Evolutionary conservation across 73 alveolate genomes (phyloP).

Genomic region (Tetrahymena borealis): DNA sequence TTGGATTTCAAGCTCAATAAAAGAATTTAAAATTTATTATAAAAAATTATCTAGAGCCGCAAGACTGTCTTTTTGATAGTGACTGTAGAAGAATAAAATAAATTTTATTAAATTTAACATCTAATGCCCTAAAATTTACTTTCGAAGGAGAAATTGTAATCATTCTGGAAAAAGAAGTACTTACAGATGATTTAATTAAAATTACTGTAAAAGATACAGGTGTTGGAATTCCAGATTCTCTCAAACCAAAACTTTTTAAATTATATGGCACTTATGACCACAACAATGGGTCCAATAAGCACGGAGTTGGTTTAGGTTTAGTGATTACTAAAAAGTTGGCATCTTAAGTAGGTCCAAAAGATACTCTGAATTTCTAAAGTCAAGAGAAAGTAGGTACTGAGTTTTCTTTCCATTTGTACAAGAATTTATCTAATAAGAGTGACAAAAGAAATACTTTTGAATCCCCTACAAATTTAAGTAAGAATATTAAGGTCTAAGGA

Average conservation of each 20-base stretch:
- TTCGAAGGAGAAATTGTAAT: slow-evolving; percentile 28
- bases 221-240: slow-evolving; percentile 28
- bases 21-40: slow-evolving; percentile 13
- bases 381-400: slow-evolving; percentile 34
- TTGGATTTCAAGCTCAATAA: slow-evolving; percentile 29
- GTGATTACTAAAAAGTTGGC: slow-evolving; percentile 26
- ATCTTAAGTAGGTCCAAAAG: slow-evolving; percentile 32
- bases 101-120: slow-evolving; percentile 44
- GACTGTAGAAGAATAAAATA: slow-evolving; percentile 45
- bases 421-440: neutral
- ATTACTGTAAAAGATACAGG: slow-evolving; percentile 42
- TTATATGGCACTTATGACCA: slow-evolving; percentile 31
- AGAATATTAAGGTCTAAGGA: neutral
- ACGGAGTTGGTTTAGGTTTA: slow-evolving; percentile 39
- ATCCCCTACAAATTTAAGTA: neutral
- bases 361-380: slow-evolving; percentile 6
- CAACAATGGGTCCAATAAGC: slow-evolving; percentile 13
- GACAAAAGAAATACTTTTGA: neutral
- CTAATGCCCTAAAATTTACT: slow-evolving; percentile 56
- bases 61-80: neutral
- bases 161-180: neutral
- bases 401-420: slow-evolving; percentile 14
- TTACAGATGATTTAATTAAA: neutral
- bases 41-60: neutral
- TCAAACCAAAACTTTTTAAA: slow-evolving; percentile 33